These are phyloP conservation scores for Fusarium luffae DNA, from an alignment of 2,329 filamentous ascomycete genomes.

Conservation along the genomic window DNA sequence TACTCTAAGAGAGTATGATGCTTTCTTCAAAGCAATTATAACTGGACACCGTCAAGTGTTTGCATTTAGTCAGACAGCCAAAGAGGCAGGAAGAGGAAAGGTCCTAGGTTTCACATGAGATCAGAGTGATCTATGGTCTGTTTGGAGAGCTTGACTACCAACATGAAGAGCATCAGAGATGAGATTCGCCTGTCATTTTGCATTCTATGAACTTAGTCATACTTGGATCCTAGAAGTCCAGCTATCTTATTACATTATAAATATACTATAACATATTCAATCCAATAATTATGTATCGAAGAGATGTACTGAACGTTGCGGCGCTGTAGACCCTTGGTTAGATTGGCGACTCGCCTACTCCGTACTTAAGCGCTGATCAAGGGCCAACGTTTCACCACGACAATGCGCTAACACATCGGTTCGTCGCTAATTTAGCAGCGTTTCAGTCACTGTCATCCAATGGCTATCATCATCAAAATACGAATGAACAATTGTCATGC, in stretches of 20 bases:
- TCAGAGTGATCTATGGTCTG: neutral
- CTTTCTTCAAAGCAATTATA: neutral
- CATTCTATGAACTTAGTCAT: neutral
- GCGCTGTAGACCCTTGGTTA: neutral
- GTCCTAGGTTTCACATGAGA: neutral
- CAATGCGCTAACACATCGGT: constrained; percentile 16
- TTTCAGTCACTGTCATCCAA: constrained; percentile 15
- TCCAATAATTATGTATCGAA: neutral
- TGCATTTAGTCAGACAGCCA: neutral
- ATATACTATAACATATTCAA: neutral
- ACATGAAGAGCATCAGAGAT: neutral
- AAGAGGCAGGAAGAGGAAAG: neutral
- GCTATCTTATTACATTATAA: neutral
- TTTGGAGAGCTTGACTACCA: neutral
- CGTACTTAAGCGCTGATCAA: constrained; percentile 15
- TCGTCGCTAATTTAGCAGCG: constrained; percentile 1
- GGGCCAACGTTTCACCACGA: constrained; percentile 25
- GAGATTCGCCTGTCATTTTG: neutral
- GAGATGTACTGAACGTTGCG: neutral
- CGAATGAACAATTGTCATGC: constrained; percentile 2
- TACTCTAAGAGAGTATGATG: neutral
- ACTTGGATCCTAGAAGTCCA: neutral
- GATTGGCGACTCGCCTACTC: neutral
- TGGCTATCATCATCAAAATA: constrained; percentile 8
- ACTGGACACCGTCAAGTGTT: neutral